These are phyloP conservation scores for Leishmania gerbilli DNA, from an alignment of 208 protist genomes.

Conservation along the genomic window DNA sequence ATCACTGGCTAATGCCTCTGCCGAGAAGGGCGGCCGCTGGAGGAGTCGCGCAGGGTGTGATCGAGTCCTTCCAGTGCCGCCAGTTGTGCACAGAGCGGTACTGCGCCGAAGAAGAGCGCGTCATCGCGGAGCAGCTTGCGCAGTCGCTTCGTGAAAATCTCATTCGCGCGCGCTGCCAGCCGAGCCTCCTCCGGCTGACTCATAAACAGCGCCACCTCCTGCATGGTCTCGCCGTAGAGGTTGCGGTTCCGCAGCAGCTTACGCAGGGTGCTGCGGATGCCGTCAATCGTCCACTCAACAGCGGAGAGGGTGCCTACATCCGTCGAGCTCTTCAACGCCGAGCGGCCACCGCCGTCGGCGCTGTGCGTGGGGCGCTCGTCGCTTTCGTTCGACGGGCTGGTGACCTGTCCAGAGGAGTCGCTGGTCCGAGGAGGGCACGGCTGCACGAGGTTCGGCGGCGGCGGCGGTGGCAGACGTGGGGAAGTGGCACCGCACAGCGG, in stretches of 20 bases:
- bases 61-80: conserved; percentile 59
- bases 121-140: conserved; percentile 52
- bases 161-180: conserved; percentile 49
- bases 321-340: neutral
- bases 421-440: neutral
- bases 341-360: too few relatives aligned
- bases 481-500: conserved; percentile 6
- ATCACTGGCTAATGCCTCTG: neutral
- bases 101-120: conserved; percentile 46
- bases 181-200: conserved; percentile 50
- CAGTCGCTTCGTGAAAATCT: conserved; percentile 61
- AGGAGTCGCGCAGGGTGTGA: conserved; percentile 12
- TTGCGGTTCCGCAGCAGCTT: conserved; percentile 38
- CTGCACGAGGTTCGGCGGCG: conserved; percentile 7
- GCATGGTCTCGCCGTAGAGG: conserved; percentile 56
- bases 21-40: neutral
- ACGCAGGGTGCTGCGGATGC: conserved; percentile 49
- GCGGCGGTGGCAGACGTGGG: neutral
- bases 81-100: conserved; percentile 74
- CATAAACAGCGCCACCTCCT: conserved; percentile 57
- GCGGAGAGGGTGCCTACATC: conserved; percentile 18
- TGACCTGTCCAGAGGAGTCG: neutral
- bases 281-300: conserved; percentile 51
- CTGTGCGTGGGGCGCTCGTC: neutral
- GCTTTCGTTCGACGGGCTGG: neutral